A percentile compares a stretch with the other conserved stretches of the same genome.
phyloP scores from a whole-genome alignment of 495 filamentous ascomycete species.

The Hyaloscypha bicolor region DNA sequence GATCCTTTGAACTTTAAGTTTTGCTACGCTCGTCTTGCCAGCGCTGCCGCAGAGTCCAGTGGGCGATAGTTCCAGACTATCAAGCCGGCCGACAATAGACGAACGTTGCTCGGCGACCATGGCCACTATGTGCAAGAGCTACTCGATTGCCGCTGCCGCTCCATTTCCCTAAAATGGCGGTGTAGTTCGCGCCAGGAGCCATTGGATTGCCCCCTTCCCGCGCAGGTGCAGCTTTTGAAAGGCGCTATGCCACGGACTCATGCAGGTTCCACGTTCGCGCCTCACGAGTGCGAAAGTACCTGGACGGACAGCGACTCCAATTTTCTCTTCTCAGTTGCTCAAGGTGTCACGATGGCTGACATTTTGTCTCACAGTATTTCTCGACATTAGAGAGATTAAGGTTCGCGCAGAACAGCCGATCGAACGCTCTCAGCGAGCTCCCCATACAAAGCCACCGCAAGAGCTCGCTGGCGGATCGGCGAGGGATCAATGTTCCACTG shows the following conservation, averaged over 20 bases:
- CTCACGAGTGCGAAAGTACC: neutral
- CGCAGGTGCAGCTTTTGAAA: constrained; percentile 5
- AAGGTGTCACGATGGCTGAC: neutral
- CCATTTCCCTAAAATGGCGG: constrained; percentile 17
- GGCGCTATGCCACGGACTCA: constrained; percentile 12
- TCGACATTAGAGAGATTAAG: constrained; percentile 66
- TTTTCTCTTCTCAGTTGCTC: constrained; percentile 5
- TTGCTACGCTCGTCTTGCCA: neutral
- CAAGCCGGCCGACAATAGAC: neutral
- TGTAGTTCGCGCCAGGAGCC: constrained; percentile 5
- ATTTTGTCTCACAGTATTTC: constrained; percentile 55
- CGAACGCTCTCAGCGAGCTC: constrained; percentile 27
- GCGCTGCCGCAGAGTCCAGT: neutral
- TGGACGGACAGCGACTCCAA: constrained; percentile 2
- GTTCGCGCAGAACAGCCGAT: constrained; percentile 53
- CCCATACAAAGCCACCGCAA: constrained; percentile 26
- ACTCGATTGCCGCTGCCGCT: constrained; percentile 24
- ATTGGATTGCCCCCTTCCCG: neutral
- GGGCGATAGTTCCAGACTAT: neutral
- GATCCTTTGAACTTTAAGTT: neutral
- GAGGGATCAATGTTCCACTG: constrained; percentile 28
- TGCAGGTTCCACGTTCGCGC: constrained; percentile 19
- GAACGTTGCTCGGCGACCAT: neutral
- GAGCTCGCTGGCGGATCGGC: constrained; percentile 30
- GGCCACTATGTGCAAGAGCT: neutral